These are phyloP conservation scores for Taxawa tesnikishii DNA, from an alignment of 2,329 filamentous ascomycete species.

Conservation along the genomic window DNA sequence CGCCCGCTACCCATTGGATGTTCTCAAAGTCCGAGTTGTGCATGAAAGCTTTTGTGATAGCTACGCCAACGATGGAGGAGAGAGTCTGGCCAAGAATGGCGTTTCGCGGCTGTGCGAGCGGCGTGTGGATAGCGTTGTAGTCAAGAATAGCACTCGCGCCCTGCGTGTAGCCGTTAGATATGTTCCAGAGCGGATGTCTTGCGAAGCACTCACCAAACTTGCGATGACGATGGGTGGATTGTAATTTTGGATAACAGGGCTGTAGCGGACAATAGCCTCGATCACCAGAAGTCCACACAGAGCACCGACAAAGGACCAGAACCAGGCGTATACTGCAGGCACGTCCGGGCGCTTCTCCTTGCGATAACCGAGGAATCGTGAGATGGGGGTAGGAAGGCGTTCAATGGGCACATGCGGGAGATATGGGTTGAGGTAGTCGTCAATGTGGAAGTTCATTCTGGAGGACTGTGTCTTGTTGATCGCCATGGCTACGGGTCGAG, in stretches of 20 bases:
- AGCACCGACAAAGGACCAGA: slow-evolving; percentile 30
- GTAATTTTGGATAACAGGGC: slow-evolving; percentile 21
- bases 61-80: slow-evolving; percentile 31
- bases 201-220: slow-evolving; percentile 21
- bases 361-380: slow-evolving; percentile 49
- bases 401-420: slow-evolving; percentile 54
- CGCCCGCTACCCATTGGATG: slow-evolving; percentile 32
- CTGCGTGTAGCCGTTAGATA: slow-evolving; percentile 12
- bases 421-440: slow-evolving; percentile 59
- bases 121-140: slow-evolving; percentile 34
- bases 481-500: no score
- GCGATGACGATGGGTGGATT: slow-evolving; percentile 32
- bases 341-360: slow-evolving; percentile 24
- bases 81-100: slow-evolving; percentile 32
- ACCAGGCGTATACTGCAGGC: slow-evolving; percentile 27
- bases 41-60: slow-evolving; percentile 32
- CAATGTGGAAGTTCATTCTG: slow-evolving; percentile 72
- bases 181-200: not conserved
- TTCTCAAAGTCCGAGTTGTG: slow-evolving; percentile 22
- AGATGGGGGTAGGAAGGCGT: slow-evolving; percentile 50
- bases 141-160: slow-evolving; percentile 35
- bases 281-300: slow-evolving; percentile 31
- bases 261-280: slow-evolving; percentile 28
- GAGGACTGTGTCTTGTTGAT: no score
- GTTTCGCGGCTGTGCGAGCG: slow-evolving; percentile 35